phyloP scores from a whole-genome alignment of 495 filamentous ascomycete genomes.

The Penicillium atrosanguineum region DNA sequence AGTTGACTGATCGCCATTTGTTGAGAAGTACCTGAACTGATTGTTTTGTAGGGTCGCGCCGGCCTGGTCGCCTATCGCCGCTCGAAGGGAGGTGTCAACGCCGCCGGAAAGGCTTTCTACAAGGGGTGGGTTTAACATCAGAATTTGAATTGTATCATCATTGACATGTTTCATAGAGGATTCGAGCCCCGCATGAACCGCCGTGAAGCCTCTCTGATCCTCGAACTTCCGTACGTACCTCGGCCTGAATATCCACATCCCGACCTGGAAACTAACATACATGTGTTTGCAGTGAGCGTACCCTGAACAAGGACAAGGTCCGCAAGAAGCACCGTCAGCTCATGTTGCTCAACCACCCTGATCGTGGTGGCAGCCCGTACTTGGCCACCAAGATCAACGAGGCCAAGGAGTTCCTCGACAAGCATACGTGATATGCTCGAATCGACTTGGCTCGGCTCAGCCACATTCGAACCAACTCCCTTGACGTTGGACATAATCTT shows the following conservation, averaged over 20 bases:
- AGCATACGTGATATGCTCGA: constrained; percentile 39
- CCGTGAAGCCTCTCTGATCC: constrained; percentile 85
- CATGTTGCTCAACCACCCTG: constrained; percentile 97
- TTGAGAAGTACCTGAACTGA: constrained; percentile 11
- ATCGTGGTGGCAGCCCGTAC: constrained; percentile 95
- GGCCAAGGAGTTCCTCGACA: constrained; percentile 94
- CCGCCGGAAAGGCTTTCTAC: constrained; percentile 88
- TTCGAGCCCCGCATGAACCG: constrained; percentile 93
- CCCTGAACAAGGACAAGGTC: constrained; percentile 83
- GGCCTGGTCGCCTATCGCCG: constrained; percentile 84
- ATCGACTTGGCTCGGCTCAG: background rate
- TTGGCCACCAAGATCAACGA: constrained; percentile 97
- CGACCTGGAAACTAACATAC: constrained; percentile 13
- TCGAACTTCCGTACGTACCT: constrained; percentile 75
- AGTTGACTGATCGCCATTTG: constrained; percentile 19
- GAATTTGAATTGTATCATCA: background rate
- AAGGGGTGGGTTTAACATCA: constrained; percentile 58
- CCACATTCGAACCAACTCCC: background rate
- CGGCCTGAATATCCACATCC: background rate
- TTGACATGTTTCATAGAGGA: constrained; percentile 46
- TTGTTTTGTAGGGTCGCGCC: constrained; percentile 69
- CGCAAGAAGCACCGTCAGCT: constrained; percentile 94
- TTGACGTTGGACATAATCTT: constrained; percentile 1
- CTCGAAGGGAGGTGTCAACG: constrained; percentile 70
- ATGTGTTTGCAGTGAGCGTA: constrained; percentile 63